Conservation (phyloP, 2,329 filamentous ascomycete species). For the Paramyrothecium sp. region DNA sequence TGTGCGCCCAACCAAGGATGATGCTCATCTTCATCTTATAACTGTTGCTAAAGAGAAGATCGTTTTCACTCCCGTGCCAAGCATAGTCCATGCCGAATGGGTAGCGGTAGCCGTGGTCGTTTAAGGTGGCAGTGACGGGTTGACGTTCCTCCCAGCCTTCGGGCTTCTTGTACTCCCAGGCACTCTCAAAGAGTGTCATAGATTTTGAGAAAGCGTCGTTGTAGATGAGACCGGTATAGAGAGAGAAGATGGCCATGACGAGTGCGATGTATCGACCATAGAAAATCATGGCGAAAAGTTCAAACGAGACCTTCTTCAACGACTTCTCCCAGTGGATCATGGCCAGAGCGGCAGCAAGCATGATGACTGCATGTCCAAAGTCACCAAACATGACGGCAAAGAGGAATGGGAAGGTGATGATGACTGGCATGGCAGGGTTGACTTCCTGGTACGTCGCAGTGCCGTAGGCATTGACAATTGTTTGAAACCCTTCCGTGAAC, state of each 20-base stretch:
- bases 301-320: conserved; percentile 87
- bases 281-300: conserved; percentile 97
- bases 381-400: conserved; percentile 99
- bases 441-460: conserved; percentile 97
- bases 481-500: conserved; percentile 97
- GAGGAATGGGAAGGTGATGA: conserved; percentile 98
- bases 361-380: conserved; percentile 88
- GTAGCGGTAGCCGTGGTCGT: conserved; percentile 73
- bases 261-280: conserved; percentile 98
- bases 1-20: conserved; percentile 93
- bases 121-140: conserved; percentile 65
- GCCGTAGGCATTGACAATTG: conserved; percentile 97
- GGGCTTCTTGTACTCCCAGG: conserved; percentile 78
- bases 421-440: conserved; percentile 91
- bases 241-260: conserved; percentile 95
- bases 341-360: conserved; percentile 76
- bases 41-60: conserved; percentile 93
- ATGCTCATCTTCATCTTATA: conserved; percentile 99
- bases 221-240: conserved; percentile 96
- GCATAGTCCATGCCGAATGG: conserved; percentile 94
- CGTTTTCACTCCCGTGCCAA: conserved; percentile 96
- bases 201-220: conserved; percentile 97
- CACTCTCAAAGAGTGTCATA: conserved; percentile 82
- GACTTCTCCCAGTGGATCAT: conserved; percentile 98
- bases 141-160: conserved; percentile 64